Percentiles rank a stretch among this genome's conserved stretches.
These are phyloP conservation scores for Trichoderma erinaceum DNA, from an alignment of 495 filamentous ascomycete species.

Conservation along the genomic window DNA sequence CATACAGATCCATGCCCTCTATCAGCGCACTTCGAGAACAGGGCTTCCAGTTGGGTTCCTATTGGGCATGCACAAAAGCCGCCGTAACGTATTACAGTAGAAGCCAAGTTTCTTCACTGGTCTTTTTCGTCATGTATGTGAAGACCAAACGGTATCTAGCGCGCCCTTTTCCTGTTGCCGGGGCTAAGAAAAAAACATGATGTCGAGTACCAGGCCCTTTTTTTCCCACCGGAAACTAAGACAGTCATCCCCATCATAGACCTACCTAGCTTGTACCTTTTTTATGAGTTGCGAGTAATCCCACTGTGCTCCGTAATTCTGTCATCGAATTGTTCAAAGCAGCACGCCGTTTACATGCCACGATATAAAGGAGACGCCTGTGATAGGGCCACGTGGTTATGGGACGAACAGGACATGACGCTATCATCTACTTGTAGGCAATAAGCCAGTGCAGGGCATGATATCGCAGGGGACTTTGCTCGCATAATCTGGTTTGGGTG, in stretches of 20 bases:
- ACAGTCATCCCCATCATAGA: neutral
- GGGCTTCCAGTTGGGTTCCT: neutral
- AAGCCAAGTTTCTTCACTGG: neutral
- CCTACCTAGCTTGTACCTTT: neutral
- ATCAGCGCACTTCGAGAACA: neutral
- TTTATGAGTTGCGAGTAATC: neutral
- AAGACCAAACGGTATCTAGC: neutral
- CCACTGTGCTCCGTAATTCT: neutral
- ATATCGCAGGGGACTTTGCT: neutral
- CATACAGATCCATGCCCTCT: neutral
- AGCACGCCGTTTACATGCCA: neutral
- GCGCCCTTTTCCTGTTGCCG: conserved; percentile 11
- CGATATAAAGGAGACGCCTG: neutral
- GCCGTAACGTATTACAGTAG: neutral
- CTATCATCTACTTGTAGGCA: neutral
- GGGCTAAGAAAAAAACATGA: neutral
- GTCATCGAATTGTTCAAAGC: neutral
- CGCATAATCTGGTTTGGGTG: neutral
- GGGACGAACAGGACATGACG: neutral
- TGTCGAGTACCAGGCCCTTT: neutral
- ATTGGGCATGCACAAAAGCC: neutral
- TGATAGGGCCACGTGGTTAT: conserved; percentile 3
- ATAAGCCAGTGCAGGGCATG: neutral
- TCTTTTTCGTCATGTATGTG: neutral
- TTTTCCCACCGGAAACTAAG: conserved; percentile 12